Evolutionary conservation across 345 rosid genomes (phyloP), one percentile per base, ranked within the genome.

Genomic region (Populus simonii): DNA sequence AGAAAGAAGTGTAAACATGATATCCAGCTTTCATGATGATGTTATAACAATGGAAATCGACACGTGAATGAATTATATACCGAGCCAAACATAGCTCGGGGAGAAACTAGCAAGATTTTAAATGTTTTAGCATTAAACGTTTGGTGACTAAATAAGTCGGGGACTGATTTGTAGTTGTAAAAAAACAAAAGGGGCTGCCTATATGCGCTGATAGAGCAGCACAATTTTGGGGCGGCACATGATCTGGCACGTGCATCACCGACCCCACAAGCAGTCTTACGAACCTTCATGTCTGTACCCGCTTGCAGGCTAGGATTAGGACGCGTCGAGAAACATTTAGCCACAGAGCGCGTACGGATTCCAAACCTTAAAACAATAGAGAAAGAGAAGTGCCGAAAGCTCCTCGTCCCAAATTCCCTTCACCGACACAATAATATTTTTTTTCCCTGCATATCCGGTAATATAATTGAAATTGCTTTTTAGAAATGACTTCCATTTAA

Each of bases 351-450:
- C 75, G 79, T 75, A 7, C 3, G 23, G 9, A 16, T 71, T 3
- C 20, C 41, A 5, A 16, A 29, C 69, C 15, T 27, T 18, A 18
- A 23, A 8, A 22, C 31, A 35, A 67, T 68, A 29, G 27, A 63
- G 55, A 57, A 8, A n/a, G n/a, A 27, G 29, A 53, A 23, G 0
- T 36, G 29, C 45, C 49, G 2, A 15, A 31, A 59, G 74, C 31
- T 66, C 39, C 31, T 17, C 22, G 18, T 39, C 65, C 59, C 12
- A 16, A 1, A 38, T 31, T 31, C 15, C n/a, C 31, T 12, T 61
- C 81, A 74, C 84, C 86, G 81, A 70, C 83, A 72, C 62, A 22
- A 41, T 10, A 3, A 9, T 57, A 31, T 53, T 57, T 12, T 57
- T 57, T 41, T 41, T 2, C 3, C 45, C 45, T 41, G 45, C 45